A percentile compares a stretch with the other conserved stretches of the same genome.
Conservation (phyloP, 495 filamentous ascomycete genomes). For the Aspergillus hancockii region DNA sequence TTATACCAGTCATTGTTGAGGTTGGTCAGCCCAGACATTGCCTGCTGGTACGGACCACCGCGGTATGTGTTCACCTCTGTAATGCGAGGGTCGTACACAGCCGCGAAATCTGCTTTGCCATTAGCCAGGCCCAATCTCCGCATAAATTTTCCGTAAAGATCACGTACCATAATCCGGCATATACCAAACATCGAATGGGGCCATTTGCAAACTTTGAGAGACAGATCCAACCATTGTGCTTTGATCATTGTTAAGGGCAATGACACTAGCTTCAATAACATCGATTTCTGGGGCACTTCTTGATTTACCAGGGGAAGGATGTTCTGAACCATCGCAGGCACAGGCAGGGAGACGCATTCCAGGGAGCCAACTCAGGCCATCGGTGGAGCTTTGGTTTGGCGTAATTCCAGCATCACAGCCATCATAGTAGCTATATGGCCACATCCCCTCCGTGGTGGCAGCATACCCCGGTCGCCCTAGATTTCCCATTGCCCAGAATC, state of each 20-base stretch:
- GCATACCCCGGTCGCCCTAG: conserved; percentile 70
- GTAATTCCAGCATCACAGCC: conserved; percentile 75
- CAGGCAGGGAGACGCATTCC: conserved; percentile 76
- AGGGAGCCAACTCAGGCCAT: conserved; percentile 68
- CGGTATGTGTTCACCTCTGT: conserved; percentile 65
- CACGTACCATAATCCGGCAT: conserved; percentile 65
- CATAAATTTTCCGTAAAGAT: background rate
- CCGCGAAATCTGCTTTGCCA: conserved; percentile 51
- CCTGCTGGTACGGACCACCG: conserved; percentile 72
- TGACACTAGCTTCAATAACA: conserved; percentile 69
- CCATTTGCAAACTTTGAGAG: conserved; percentile 72
- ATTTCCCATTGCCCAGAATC: conserved; percentile 81
- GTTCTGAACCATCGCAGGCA: conserved; percentile 64
- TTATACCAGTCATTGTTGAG: conserved; percentile 80
- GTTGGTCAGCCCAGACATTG: conserved; percentile 68
- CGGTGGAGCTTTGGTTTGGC: conserved; percentile 69
- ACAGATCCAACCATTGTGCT: conserved; percentile 56
- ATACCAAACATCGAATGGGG: conserved; percentile 77
- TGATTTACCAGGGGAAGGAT: conserved; percentile 69
- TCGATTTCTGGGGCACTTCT: conserved; percentile 77
- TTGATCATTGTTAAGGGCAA: conserved; percentile 48
- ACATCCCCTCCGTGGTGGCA: conserved; percentile 71
- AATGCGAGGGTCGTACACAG: conserved; percentile 59
- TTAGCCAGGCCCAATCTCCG: background rate
- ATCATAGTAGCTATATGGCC: conserved; percentile 78